A percentile compares a stretch with the other conserved stretches of the same genome.
These are phyloP conservation scores for Eruca vesicaria DNA, from an alignment of 441 rosid genomes.

Conservation along the genomic window DNA sequence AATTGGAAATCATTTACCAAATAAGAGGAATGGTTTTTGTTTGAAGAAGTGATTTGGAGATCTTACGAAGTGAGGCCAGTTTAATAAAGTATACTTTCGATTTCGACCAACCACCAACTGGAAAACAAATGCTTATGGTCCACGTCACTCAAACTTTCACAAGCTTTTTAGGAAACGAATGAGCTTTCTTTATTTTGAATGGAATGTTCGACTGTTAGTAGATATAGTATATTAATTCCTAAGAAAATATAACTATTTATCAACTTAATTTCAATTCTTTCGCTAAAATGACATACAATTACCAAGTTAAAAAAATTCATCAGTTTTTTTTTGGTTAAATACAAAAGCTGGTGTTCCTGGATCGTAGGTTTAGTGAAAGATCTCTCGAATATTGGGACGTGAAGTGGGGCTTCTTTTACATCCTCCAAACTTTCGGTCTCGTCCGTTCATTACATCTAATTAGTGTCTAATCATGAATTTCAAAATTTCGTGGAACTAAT, in stretches of 20 bases:
- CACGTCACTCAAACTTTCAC: conserved; percentile 10
- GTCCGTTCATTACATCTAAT: not conserved
- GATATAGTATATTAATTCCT: too few species aligned
- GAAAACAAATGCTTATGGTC: conserved; percentile 34
- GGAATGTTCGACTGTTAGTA: too few species aligned
- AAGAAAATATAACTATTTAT: too few species aligned
- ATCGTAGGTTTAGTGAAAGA: too few species aligned
- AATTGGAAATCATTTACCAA: too few species aligned
- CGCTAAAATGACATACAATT: too few species aligned
- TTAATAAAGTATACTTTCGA: conserved; percentile 1
- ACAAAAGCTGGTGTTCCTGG: too few species aligned
- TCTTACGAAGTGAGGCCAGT: conserved; percentile 10
- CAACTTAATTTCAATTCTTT: too few species aligned
- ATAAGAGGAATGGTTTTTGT: not conserved
- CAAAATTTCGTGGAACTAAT: too few species aligned
- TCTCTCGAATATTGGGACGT: conserved; percentile 23
- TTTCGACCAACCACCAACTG: conserved; percentile 22
- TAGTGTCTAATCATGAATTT: conserved; percentile 15
- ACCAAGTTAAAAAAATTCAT: too few species aligned
- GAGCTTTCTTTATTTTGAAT: not conserved
- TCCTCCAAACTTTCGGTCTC: not conserved
- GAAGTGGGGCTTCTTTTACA: not conserved
- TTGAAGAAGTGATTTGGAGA: conserved; percentile 21
- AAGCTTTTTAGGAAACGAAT: not conserved
- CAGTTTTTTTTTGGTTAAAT: too few species aligned